Percentiles rank a stretch among this genome's conserved stretches.
Conservation (phyloP, 306 rosid species). For the Fagus sylvatica region DNA sequence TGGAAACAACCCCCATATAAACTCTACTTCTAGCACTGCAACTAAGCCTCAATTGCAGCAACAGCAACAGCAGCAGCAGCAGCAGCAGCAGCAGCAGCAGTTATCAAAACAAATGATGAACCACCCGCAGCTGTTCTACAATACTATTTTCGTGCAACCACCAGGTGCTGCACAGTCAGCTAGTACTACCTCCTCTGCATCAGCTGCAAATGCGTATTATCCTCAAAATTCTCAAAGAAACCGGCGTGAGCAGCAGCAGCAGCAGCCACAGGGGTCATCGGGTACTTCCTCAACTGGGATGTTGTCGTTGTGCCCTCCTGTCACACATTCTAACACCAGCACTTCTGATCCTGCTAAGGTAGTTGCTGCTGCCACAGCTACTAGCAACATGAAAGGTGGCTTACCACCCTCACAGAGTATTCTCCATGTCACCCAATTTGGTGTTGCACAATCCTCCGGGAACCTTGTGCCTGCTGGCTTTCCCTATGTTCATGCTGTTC, state of each 20-base stretch:
- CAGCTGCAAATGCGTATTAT: conserved; percentile 54
- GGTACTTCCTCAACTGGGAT: conserved; percentile 61
- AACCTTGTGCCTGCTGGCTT: conserved; percentile 55
- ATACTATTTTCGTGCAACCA: conserved; percentile 48
- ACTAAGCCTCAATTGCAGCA: conserved; percentile 55
- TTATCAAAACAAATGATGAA: conserved; percentile 62
- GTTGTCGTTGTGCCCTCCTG: conserved; percentile 50
- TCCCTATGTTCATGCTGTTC: conserved; percentile 62
- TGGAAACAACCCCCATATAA: conserved; percentile 59
- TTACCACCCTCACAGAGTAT: conserved; percentile 56
- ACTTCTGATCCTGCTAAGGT: conserved; percentile 56
- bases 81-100: conserved; percentile 29
- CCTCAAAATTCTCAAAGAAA: conserved; percentile 36
- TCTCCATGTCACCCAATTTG: conserved; percentile 67
- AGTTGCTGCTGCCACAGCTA: conserved; percentile 41
- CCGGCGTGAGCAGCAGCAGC: conserved; percentile 63
- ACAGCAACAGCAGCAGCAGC: conserved; percentile 42
- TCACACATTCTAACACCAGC: conserved; percentile 29
- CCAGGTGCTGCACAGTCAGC: conserved; percentile 55
- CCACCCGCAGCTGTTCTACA: conserved; percentile 60
- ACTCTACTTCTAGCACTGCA: conserved; percentile 50
- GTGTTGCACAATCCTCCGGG: conserved; percentile 57
- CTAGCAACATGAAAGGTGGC: conserved; percentile 55
- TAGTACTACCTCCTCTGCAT: conserved; percentile 44
- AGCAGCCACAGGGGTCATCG: conserved; percentile 56